Evolutionary conservation across 2,329 filamentous ascomycete species (phyloP), one percentile per base, ranked within the genome.

Genomic region (Scolecobasidium constrictum): DNA sequence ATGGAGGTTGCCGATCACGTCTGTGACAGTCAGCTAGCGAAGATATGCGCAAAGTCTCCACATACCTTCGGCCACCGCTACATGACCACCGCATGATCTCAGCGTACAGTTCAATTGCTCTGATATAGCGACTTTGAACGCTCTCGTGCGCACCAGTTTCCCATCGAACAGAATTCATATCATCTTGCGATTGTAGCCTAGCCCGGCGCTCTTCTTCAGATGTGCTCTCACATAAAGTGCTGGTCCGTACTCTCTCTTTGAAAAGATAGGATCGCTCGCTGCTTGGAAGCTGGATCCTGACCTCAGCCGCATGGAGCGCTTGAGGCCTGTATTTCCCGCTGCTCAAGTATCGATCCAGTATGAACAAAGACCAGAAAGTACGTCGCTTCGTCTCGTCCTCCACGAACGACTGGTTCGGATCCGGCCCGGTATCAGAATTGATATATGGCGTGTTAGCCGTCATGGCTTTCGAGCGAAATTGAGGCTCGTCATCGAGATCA

Each of bases 301-400:
- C 58, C 44, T 81, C 75, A 3, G 75, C 66, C 1, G 73, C 62
- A 28, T 69, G 67, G 35, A 85, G 68, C 53, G 75, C 77, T 12
- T 72, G 69, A 2, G 74, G 68, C 17, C 79, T 68, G 41, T 76
- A 71, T 47, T 74, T 75, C 16, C 80, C 80, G 50, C 74, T 78
- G 26, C 78, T 74, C 18, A 85, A 62, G 57, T 84, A 75, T 3
- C 80, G 73, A 55, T 86, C 82, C 50, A 86, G 66, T 40, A 85
- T 77, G 46, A 83, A 78, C 52, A 81, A 84, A 50, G 81, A 83
- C 65, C 81, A 86, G 65, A 85, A 82, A 1, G 81, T 84, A 5
- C 83, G 72, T 19, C 82, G 68, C 46, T 71, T 67, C 11, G 80
- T 72, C 56, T 86, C 82, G 45, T 75, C 75, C 26, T 72, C 64